Evolutionary conservation across 2,329 filamentous ascomycete species (phyloP), one percentile per base, ranked within the genome.

Genomic region (Colletotrichum tofieldiae): DNA sequence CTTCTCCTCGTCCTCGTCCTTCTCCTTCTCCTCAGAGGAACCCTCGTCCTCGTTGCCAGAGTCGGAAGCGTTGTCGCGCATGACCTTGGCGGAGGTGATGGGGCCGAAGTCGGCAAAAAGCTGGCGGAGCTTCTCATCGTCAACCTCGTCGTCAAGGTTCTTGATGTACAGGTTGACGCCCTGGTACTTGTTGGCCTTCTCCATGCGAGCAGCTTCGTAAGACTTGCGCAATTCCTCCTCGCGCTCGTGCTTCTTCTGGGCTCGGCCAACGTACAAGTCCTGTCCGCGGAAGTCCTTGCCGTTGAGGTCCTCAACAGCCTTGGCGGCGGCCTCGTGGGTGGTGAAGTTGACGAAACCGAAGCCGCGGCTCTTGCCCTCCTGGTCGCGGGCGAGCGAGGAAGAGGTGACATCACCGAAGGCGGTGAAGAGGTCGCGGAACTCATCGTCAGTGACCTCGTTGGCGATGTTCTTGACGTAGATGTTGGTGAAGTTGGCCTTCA

Each of bases 401-500:
- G 96, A 99, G 74, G 96, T 98, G 78, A 99, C 96, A 70, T 97
- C 93, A 77, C 96, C 96, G 80, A 91, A 97, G 85, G 92, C 92
- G 89, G 96, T 94, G 79, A 99, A 98, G 62, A 98, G 89, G 74
- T 92, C 90, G 78, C 95, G 94, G 91, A 99, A 98, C 82, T 98
- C 93, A 11, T 98, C 95, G 74, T 99, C 96, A 72, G 91, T 93
- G 75, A 93, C 94, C 60, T 98, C 96, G 45, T 86, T 80, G 79
- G 92, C 91, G 78, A 99, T 93, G 88, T 99, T 99, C 92, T 99
- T 99, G 88, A 99, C 94, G 87, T 99, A 99, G 85, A 99, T 92
- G 85, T 99, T 99, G 88, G 96, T 99, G 90, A 97, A 99, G 90
- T 99, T 99, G 85, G 96, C 96, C 93, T 99, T 99, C 96, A 99